Base-by-base conservation (phyloP, 129 eudicot genomes). In the Escallonia herrerae region DNA sequence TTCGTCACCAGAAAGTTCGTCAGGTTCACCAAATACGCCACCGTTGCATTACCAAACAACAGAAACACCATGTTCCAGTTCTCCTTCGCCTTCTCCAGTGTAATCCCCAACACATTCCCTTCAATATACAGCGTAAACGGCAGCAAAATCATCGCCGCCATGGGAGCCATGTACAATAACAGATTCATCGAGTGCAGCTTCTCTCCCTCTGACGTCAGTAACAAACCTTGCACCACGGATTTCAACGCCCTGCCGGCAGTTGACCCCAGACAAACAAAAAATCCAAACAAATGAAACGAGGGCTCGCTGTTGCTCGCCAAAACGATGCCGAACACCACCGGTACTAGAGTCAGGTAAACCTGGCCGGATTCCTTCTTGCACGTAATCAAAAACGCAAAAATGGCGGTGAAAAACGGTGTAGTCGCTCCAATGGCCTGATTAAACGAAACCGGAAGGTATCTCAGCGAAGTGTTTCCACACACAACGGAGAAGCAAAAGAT, bases 341-440 rank as follows among this genome's bases (percentile, higher is more conserved):
- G 96, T 42, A 88, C 60, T 12, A 88, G 73, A 0, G 91, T 86
- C 3, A 80, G 45, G 67, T 88, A 88, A 56, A 88, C 91, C 65
- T 76, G 84, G 3, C 78, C 84, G 1, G 95, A 67, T 51, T 90
- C 95, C 57, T 86, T 86, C 52, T 86, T 83, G 65, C 87, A 86
- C 2, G 91, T 90, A 10, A 90, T 90, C 2, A 90, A 15, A 44
- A 83, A 90, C 0, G 97, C 86, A 49, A 90, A 90, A 1, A 90
- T 79, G 2, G 97, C 97, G 0, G 95, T 90, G 63, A 88, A 88
- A 65, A 88, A 84, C 15, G 96, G 96, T 37, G 96, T 88, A 0
- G 96, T 88, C 2, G 96, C 96, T 22, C 96, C 96, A 0, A 88
- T 85, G 0, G 96, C 96, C 71, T 88, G 96, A 62, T 88, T 88